phyloP scores from a whole-genome alignment of 331 rosid species.

The Prunus yedoensis region DNA sequence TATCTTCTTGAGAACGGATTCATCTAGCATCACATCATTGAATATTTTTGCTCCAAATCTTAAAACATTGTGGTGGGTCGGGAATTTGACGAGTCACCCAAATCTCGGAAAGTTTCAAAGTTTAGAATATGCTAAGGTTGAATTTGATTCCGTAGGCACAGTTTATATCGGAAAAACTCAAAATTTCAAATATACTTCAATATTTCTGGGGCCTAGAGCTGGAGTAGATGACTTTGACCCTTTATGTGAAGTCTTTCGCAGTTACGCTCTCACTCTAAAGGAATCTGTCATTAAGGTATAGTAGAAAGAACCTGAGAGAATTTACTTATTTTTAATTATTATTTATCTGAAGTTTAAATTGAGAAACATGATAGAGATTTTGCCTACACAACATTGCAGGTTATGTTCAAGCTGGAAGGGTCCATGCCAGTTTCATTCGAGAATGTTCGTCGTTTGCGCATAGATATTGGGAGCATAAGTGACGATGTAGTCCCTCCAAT shows the following conservation, averaged over 20 bases:
- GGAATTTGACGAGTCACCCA: neutral
- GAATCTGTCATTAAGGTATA: too few relatives aligned
- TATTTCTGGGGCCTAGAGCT: neutral
- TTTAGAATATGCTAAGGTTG: neutral
- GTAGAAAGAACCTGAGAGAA: neutral
- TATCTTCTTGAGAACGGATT: neutral
- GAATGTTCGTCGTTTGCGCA: neutral
- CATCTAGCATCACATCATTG: neutral
- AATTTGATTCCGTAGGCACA: neutral
- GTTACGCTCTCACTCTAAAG: too few relatives aligned
- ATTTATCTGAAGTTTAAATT: too few relatives aligned
- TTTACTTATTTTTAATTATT: neutral
- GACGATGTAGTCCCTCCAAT: neutral
- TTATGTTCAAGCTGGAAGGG: neutral
- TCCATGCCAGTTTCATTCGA: neutral
- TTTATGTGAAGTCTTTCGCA: too few relatives aligned
- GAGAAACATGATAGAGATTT: neutral
- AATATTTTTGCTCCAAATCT: slow-evolving; percentile 2
- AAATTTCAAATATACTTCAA: neutral
- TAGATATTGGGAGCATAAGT: neutral
- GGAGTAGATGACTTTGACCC: neutral
- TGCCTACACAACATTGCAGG: neutral
- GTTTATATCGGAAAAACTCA: neutral
- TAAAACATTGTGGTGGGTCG: neutral
- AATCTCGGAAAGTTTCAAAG: neutral